phyloP scores from a whole-genome alignment of 179 eudicot species.

The Patellifolia procumbens region DNA sequence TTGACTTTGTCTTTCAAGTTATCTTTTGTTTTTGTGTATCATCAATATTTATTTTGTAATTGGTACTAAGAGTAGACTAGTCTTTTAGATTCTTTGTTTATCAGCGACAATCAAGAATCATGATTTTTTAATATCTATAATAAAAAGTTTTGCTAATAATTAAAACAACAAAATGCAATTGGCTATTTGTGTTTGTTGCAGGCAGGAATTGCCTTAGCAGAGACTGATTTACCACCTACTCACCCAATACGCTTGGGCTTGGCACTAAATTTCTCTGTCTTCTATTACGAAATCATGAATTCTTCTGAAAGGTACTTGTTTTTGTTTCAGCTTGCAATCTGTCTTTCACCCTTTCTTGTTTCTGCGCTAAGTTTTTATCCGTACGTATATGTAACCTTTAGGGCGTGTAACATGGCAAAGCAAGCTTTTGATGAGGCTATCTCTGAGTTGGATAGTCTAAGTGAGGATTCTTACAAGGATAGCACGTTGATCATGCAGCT shows the following conservation, averaged over 20 bases:
- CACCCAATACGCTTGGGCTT: conserved; percentile 61
- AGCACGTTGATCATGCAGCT: conserved; percentile 34
- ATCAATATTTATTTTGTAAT: background rate
- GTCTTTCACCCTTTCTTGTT: background rate
- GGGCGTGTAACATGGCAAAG: conserved; percentile 33
- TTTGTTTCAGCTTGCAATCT: background rate
- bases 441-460: conserved; percentile 26
- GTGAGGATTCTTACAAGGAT: conserved; percentile 32
- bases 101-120: too few relatives aligned
- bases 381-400: conserved; percentile 8
- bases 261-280: conserved; percentile 61
- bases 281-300: conserved; percentile 62
- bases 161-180: background rate
- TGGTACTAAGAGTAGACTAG: too few relatives aligned
- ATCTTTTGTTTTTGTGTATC: background rate
- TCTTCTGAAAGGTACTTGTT: conserved; percentile 53
- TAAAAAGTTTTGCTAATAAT: background rate
- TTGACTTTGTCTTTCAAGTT: background rate
- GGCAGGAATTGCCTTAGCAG: conserved; percentile 53
- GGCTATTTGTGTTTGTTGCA: conserved; percentile 22
- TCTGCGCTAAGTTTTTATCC: background rate
- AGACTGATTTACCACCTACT: conserved; percentile 49
- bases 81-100: too few relatives aligned
- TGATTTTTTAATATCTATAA: background rate
- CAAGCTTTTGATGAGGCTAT: conserved; percentile 36